Evolutionary conservation across 768 basidiomycete genomes (phyloP), one percentile per base, ranked within the genome.

Genomic region (Boletus subcaerulescens): DNA sequence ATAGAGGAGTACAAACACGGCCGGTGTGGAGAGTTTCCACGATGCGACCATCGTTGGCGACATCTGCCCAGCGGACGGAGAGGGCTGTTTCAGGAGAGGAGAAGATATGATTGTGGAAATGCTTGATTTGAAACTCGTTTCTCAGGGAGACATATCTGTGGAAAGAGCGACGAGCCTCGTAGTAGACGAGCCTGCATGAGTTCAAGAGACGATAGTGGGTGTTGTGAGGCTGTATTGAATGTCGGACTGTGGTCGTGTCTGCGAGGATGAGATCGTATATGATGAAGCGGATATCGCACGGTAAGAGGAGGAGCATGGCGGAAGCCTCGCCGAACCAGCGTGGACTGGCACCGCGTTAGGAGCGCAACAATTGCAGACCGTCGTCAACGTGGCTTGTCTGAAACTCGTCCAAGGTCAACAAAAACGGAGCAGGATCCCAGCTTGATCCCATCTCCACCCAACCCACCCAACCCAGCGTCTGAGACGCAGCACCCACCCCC

Each of bases 41-140:
- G 47, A 72, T 57, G 50, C 73, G 71, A 36, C 70, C 69, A 58
- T 77, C 77, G 58, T 73, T 77, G 42, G 71, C 74, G 46, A 75
- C 72, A 56, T 77, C 75, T 17, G 67, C 69, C 58, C 65, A 72
- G 12, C 59, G 52, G 18, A 77, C 60, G 15, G 48, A 64, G n/a
- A 60, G 48, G 35, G 63, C 63, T 24, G 58, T 36, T 48, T 59
- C 54, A 6, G 60, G 62, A 24, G 48, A 56, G 31, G 66, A 60
- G 41, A 52, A 54, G 24, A 60, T 57, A 72, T 70, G 39, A 45
- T 54, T 40, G 60, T 49, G 38, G 55, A 60, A 63, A 24, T 55
- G 59, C 26, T 57, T 57, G 18, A 75, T 72, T 56, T 78, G 73
- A 38, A 55, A 60, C 63, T 76, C 76, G 61, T 74, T 65, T 50